Evolutionary conservation across 2,329 filamentous ascomycete genomes (phyloP), one percentile per base, ranked within the genome.

Genomic region (Fusarium secorum): DNA sequence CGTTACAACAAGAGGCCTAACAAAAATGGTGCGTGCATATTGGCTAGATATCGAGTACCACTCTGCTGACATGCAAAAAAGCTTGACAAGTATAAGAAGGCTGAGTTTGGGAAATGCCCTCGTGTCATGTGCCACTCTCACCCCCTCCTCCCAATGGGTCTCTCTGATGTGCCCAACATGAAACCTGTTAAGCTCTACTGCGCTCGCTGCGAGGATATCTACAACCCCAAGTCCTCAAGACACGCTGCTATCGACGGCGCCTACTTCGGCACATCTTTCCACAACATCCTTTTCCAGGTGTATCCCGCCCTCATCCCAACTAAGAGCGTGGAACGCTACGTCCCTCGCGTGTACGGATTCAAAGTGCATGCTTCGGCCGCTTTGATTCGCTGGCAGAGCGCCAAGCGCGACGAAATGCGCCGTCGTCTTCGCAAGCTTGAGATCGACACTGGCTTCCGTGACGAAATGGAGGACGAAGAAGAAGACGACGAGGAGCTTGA

Each of bases 51-150:
- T 18, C 24, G 14, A n/a, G 30, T n/a, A 10, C 35, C n/a, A n/a
- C 32, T 35, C 38, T 35, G 18, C 54, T 61, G 28, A 68, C 59
- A 41, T 38, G 33, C 17, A n/a, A 48, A 38, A 41, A 77, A 98
- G 95, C 91, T 98, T 68, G 96, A 99, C 75, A 99, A 99, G 82
- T 99, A 97, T 83, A 99, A 99, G 79, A 97, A 97, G 80, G 93
- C 91, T 75, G 95, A 98, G 80, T 99, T 99, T 79, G 96, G 96
- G 74, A 98, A 98, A 85, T 99, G 96, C 79, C 96, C 96, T 10
- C 93, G 96, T 76, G 96, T 99, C 68, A 91, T 97, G 85, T 99
- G 96, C 84, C 91, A 97, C 77, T 93, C 92, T 15, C 95, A 99
- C 80, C 94, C 95, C 11, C 90, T 99, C 41, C 89, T 99, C 32